Conservation (phyloP, 177 flowering plant species). For the Tripterygium wilfordii region DNA sequence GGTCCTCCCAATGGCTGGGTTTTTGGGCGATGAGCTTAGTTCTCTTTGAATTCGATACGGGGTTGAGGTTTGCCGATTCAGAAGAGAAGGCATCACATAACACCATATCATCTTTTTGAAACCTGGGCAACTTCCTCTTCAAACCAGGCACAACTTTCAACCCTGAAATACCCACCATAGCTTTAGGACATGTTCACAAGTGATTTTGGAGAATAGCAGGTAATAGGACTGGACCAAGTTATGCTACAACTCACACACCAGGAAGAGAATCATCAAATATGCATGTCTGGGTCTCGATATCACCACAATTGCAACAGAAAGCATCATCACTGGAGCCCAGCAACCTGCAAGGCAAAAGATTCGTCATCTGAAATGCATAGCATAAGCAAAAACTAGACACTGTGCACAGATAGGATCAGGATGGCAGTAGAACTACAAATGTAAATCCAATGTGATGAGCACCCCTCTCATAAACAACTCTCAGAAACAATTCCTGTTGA, state of each 20-base stretch:
- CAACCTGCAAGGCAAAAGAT: constrained; percentile 28
- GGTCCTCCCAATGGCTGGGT: constrained; percentile 15
- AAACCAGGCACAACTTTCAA: constrained; percentile 46
- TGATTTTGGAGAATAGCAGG: neutral
- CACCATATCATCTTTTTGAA: constrained; percentile 19
- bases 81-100: constrained; percentile 5
- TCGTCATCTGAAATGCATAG: neutral
- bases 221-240: neutral
- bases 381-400: neutral
- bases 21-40: constrained; percentile 12
- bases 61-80: constrained; percentile 7
- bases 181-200: neutral
- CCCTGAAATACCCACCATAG: constrained; percentile 49
- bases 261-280: constrained; percentile 40
- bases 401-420: too few species aligned
- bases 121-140: constrained; percentile 54
- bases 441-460: too few species aligned
- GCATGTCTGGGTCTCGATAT: constrained; percentile 27
- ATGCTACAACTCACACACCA: constrained; percentile 42
- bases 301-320: constrained; percentile 34
- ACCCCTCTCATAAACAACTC: too few species aligned
- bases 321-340: constrained; percentile 26
- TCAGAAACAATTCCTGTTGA: too few species aligned
- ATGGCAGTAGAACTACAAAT: too few species aligned
- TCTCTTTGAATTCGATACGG: constrained; percentile 28